phyloP scores from a whole-genome alignment of 1,284 basidiomycete species.

The Rhodotorula mucilaginosa region DNA sequence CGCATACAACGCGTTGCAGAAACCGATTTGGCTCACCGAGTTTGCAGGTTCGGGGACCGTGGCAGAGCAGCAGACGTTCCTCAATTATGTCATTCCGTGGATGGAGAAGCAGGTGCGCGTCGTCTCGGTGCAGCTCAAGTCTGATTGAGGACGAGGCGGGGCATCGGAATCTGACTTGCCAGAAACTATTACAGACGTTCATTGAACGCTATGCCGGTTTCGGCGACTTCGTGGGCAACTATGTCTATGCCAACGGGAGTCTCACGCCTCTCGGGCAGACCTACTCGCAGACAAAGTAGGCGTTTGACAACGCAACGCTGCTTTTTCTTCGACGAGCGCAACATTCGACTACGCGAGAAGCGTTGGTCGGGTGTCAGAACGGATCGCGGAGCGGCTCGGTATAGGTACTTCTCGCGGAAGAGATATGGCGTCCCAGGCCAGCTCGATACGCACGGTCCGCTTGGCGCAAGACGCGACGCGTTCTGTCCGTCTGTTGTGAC shows the following conservation, averaged over 20 bases:
- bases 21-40: conserved; percentile 37
- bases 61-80: conserved; percentile 26
- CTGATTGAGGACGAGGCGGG: too few relatives aligned
- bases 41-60: conserved; percentile 4
- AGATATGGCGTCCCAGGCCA: too few relatives aligned
- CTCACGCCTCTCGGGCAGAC: conserved; percentile 19
- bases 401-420: too few relatives aligned
- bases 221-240: conserved; percentile 29
- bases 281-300: conserved; percentile 2
- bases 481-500: too few relatives aligned
- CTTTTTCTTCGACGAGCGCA: too few relatives aligned
- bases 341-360: too few relatives aligned
- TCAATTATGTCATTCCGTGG: conserved; percentile 32
- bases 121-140: too few relatives aligned
- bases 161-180: neutral
- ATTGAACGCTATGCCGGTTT: conserved; percentile 39
- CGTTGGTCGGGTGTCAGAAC: too few relatives aligned
- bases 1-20: neutral
- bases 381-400: too few relatives aligned
- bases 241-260: conserved; percentile 20
- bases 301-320: neutral
- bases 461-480: too few relatives aligned
- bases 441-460: too few relatives aligned
- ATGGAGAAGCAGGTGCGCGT: conserved; percentile 16
- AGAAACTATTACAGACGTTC: neutral